These are phyloP conservation scores for Thuidium tamariscinum DNA, from an alignment of 225 moss, liverwort and hornwort species.

Conservation along the genomic window DNA sequence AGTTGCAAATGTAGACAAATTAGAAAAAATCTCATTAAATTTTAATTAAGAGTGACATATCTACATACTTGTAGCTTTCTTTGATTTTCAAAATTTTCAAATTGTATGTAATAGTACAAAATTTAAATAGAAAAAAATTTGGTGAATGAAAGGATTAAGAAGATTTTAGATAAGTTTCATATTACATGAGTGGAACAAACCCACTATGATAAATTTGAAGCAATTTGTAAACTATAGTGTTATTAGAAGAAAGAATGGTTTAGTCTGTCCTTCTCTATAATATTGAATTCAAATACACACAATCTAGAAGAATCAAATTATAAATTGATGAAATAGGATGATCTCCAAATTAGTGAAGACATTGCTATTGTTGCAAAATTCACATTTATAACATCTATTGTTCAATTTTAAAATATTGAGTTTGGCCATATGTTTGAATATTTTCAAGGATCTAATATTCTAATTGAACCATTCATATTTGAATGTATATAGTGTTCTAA, in stretches of 20 bases:
- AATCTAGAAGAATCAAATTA: background rate
- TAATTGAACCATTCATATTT: background rate
- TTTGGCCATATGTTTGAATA: background rate
- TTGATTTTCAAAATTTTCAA: background rate
- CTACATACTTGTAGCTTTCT: background rate
- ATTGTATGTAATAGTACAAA: too few species aligned
- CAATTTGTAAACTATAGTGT: background rate
- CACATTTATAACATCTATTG: background rate
- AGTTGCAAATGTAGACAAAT: background rate
- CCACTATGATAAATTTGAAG: accelerated
- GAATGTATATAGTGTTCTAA: background rate
- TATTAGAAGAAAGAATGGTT: background rate
- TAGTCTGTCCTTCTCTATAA: background rate
- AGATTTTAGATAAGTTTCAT: background rate
- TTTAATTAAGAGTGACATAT: background rate
- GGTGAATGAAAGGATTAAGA: background rate
- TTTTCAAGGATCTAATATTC: background rate
- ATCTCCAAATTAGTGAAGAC: background rate
- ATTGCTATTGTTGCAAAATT: background rate
- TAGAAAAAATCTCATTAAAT: background rate
- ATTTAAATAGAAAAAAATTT: background rate
- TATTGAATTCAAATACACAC: background rate
- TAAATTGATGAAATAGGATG: background rate
- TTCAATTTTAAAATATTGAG: background rate
- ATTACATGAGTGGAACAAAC: background rate